These are phyloP conservation scores for Tetradesmus obliquus DNA, from an alignment of 139 green algal genomes.

Conservation along the genomic window DNA sequence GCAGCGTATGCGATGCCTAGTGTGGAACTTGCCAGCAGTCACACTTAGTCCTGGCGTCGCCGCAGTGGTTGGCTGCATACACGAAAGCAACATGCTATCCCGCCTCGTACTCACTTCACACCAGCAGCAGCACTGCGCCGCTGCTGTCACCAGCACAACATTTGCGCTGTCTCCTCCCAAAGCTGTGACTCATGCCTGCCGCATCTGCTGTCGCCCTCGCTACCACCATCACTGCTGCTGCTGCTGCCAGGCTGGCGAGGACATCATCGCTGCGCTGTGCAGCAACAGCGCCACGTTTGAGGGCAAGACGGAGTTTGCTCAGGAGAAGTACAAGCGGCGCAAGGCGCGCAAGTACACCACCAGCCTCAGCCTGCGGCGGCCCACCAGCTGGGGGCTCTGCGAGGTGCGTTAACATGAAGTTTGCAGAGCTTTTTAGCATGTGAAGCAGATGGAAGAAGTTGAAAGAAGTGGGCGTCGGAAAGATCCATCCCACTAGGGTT, in stretches of 20 bases:
- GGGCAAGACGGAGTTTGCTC: conserved; percentile 85
- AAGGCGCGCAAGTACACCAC: conserved; percentile 72
- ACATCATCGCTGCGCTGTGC: conserved; percentile 83
- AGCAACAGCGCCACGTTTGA: conserved; percentile 83
- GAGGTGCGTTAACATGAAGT: too few relatives aligned
- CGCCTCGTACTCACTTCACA: not conserved
- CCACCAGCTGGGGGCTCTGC: conserved; percentile 70
- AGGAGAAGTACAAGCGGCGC: conserved; percentile 87
- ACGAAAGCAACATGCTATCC: too few relatives aligned
- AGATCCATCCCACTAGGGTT: too few relatives aligned
- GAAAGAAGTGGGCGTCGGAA: too few relatives aligned
- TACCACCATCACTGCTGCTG: not conserved
- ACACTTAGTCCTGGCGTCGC: too few relatives aligned
- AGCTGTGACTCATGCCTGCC: not conserved
- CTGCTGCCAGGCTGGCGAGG: conserved; percentile 57
- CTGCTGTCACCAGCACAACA: not conserved
- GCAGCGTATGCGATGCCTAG: not conserved
- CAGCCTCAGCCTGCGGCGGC: conserved; percentile 58
- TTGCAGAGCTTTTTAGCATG: too few relatives aligned
- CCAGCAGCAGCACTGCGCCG: not conserved
- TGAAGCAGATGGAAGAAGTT: too few relatives aligned
- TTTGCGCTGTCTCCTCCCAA: not conserved
- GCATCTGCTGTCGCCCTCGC: not conserved
- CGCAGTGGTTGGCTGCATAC: too few relatives aligned
- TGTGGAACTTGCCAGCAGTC: not conserved